Evolutionary conservation across 129 eudicot genomes (phyloP), one percentile per base, ranked within the genome.

Genomic region (Helianthus tuberosus): DNA sequence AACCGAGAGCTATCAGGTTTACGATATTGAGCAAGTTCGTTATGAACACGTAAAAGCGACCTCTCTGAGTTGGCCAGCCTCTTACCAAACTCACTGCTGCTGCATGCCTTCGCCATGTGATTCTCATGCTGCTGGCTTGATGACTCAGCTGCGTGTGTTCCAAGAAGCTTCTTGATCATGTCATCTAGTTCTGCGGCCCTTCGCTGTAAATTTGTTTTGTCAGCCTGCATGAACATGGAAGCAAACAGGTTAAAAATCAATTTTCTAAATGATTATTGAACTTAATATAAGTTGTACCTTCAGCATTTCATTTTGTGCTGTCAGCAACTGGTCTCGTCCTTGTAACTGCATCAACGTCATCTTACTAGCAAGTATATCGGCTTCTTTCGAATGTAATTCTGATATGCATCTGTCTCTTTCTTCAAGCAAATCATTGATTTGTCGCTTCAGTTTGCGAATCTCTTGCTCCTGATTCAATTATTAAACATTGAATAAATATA

Each of bases 231-330:
- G 73, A 68, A 11, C n/a, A 39, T 11, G 16, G 12, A 29, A 64
- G 13, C 64, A 49, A 63, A 48, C 53, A 50, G 39, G 7, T 72
- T 35, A 58, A 60, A 59, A 47, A 49, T 36, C 6, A 6, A n/a
- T 20, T 50, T 15, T 5, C 3, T 39, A 13, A 68, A 20, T 49
- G 59, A 68, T 32, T 20, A 72, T 72, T 15, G 8, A 41, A 69
- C 5, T 15, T 25, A 64, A 11, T 5, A 7, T 32, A 32, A 27
- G n/a, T 1, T 11, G 32, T 69, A 89, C 97, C 89, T 89, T 91
- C 23, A 91, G 79, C 96, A 91, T 89, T 39, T 91, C 85, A 75
- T 91, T 91, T 83, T 91, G 92, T 63, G 96, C 93, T 38, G 81
- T 79, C 43, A 91, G 74, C 80, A 86, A 68, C 83, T 85, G 92